Evolutionary conservation across 306 rosid genomes (phyloP), one percentile per base, ranked within the genome.

Genomic region (Hylodesmum podocarpum): DNA sequence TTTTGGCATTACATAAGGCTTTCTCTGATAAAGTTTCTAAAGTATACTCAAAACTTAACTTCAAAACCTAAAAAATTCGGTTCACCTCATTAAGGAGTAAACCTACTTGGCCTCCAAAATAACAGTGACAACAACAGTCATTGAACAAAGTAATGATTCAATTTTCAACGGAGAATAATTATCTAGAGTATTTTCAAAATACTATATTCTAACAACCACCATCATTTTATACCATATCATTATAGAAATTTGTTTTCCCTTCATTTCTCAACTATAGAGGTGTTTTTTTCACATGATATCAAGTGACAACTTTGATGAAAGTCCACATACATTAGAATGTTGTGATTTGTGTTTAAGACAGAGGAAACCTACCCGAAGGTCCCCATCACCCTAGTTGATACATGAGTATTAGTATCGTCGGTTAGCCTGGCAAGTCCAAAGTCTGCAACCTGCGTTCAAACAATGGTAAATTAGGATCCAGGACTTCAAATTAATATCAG

Each of bases 301-400:
- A 37, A 36, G 16, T 19, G 46, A 15, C 15, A 59, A 41, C n/a
- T 68, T 62, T 62, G 67, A 29, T 25, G 34, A 46, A 78, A 57
- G 4, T 46, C 24, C 15, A 64, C 5, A 64, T 40, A 65, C 51
- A 67, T 36, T 21, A 51, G 37, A 66, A 46, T 67, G 24, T 14
- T 18, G 9, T 6, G 24, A 51, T 81, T 18, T 19, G 18, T 12
- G 70, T 44, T 59, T 65, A 4, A 75, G 49, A 51, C 29, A 53
- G 6, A 66, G 58, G 49, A 66, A 75, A 83, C 91, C 41, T 83
- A 95, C 99, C 99, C 99, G 63, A 95, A 95, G 84, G 99, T 95
- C 64, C 99, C 99, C 97, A 95, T 89, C 80, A 95, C 97, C 63
- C 97, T 88, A 31, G 99, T 95, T 31, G 99, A 90, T 59, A 95